Evolutionary conservation across 305 asterid species (phyloP).

Genomic region (Rubia tinctorum): DNA sequence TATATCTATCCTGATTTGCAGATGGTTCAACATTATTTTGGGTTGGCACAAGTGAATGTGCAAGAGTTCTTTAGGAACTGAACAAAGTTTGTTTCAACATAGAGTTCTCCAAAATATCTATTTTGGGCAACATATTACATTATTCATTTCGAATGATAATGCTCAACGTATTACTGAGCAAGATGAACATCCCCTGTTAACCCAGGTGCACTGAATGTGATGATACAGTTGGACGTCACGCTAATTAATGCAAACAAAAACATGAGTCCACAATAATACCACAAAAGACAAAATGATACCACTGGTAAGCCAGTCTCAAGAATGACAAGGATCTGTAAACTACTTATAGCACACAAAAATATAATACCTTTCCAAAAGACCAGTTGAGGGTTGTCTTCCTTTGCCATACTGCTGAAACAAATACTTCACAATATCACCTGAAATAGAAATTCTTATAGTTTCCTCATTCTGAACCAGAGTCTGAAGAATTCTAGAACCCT

Average conservation of each 20-base stretch:
- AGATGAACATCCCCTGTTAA: background rate
- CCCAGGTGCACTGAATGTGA: background rate
- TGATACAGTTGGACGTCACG: background rate
- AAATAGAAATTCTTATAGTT: slow-evolving; percentile 13
- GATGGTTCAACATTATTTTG: background rate
- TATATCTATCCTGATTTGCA: background rate
- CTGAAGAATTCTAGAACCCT: background rate
- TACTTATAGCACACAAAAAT: background rate
- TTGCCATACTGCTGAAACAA: slow-evolving; percentile 72
- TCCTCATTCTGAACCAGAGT: background rate
- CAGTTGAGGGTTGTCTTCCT: slow-evolving; percentile 57
- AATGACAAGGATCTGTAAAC: background rate
- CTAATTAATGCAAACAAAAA: background rate
- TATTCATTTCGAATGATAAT: background rate
- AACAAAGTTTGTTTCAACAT: background rate
- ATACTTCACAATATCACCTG: slow-evolving; percentile 73
- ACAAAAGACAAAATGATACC: background rate
- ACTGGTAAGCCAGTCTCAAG: background rate
- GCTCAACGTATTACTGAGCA: background rate
- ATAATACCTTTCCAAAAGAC: slow-evolving; percentile 66
- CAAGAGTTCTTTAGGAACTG: background rate
- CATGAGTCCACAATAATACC: background rate
- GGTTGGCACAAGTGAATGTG: background rate
- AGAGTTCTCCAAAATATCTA: background rate
- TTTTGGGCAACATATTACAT: background rate